phyloP scores from a whole-genome alignment of 805 yeast species.

The Blastobotrys parvus region DNA sequence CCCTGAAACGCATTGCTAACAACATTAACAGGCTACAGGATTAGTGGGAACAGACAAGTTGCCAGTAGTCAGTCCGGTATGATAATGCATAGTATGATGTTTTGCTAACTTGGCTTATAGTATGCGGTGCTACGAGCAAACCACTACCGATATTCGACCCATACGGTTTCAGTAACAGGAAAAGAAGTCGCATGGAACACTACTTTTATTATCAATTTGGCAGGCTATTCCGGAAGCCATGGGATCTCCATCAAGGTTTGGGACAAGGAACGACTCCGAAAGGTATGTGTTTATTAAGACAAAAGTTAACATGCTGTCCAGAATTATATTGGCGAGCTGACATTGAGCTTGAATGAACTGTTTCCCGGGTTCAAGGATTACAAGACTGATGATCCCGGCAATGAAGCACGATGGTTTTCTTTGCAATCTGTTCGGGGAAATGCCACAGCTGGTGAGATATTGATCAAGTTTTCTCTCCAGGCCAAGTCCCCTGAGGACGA shows the following conservation, averaged over 20 bases:
- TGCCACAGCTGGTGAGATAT: constrained; percentile 8
- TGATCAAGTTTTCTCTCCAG: constrained; percentile 9
- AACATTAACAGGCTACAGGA: neutral
- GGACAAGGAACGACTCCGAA: constrained; percentile 22
- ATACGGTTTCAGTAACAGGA: constrained; percentile 59
- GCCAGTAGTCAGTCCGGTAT: neutral
- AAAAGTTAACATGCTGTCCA: constrained; percentile 2
- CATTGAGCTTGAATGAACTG: constrained; percentile 5
- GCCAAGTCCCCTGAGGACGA: constrained; percentile 5
- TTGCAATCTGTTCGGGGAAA: neutral
- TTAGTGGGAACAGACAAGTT: neutral
- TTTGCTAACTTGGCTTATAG: constrained; percentile 1
- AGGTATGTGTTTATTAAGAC: neutral
- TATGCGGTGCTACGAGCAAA: constrained; percentile 22
- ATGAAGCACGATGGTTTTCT: constrained; percentile 6
- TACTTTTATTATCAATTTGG: constrained; percentile 40
- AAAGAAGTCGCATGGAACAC: constrained; percentile 76
- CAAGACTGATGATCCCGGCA: constrained; percentile 1
- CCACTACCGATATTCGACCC: constrained; percentile 30
- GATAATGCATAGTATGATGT: neutral
- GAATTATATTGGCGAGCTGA: constrained; percentile 14
- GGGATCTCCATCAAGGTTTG: constrained; percentile 19
- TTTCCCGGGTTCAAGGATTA: constrained; percentile 3
- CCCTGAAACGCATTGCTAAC: neutral
- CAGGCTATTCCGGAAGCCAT: constrained; percentile 10